Evolutionary conservation across 2,329 filamentous ascomycete genomes (phyloP).

Genomic region (Ceratocystis albifundus): DNA sequence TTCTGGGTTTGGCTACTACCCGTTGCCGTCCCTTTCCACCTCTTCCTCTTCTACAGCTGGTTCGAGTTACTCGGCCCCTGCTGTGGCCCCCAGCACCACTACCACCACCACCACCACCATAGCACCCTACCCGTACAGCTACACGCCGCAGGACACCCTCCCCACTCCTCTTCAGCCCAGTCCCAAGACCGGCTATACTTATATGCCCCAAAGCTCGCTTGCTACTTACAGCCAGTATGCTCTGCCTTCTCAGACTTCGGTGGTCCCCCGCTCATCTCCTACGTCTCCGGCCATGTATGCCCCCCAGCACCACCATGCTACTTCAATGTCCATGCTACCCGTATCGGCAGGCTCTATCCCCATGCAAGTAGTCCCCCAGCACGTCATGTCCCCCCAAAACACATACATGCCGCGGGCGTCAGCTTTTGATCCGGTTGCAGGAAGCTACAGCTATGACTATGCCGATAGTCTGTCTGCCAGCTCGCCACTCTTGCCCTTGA

Average conservation of each 20-base stretch:
- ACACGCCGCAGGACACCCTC: not conserved
- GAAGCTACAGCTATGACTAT: not conserved
- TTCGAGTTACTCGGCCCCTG: not conserved
- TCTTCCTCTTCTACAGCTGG: not conserved
- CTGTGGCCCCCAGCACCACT: not conserved
- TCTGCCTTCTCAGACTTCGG: not conserved
- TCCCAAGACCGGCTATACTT: not conserved
- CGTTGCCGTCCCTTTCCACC: not conserved
- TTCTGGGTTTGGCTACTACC: not conserved
- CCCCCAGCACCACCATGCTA: not conserved
- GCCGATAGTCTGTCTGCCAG: not conserved
- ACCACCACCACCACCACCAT: not conserved
- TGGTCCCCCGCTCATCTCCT: not conserved
- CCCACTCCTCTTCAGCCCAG: not conserved
- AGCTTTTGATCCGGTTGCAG: not conserved
- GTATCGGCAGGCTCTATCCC: not conserved
- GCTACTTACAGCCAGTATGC: not conserved
- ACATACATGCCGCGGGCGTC: not conserved
- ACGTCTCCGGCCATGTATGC: not conserved
- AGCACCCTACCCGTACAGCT: slow-evolving; percentile 3
- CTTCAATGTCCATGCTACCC: not conserved
- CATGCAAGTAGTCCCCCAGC: not conserved
- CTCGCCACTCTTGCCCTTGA: not conserved
- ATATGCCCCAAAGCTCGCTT: not conserved
- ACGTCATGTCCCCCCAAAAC: not conserved